Percentiles rank a stretch among this genome's conserved stretches.
phyloP scores from a whole-genome alignment of 257 asterid species.

The Scutellaria minor region DNA sequence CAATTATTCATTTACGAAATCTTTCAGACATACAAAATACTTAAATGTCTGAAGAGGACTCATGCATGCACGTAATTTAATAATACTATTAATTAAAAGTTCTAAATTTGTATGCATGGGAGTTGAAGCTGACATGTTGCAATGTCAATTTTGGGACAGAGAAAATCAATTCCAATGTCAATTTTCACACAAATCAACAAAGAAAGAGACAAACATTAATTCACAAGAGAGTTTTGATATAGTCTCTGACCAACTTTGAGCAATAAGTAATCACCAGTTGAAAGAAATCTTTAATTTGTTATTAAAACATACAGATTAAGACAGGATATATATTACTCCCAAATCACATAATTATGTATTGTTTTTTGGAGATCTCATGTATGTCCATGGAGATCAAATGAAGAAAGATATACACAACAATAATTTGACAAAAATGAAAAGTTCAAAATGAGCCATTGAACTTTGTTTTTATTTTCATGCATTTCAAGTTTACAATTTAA shows the following conservation, averaged over 20 bases:
- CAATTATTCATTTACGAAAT: no score
- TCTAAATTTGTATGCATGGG: no score
- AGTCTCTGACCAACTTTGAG: slow-evolving; percentile 8
- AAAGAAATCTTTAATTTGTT: neutral
- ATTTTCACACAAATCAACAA: neutral
- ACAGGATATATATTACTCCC: neutral
- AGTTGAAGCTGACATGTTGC: neutral
- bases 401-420: slow-evolving; percentile 10
- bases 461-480: no score
- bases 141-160: neutral
- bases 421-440: slow-evolving; percentile 9
- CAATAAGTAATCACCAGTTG: slow-evolving; percentile 5
- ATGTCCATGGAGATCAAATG: neutral
- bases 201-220: slow-evolving; percentile 5
- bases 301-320: neutral
- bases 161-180: neutral
- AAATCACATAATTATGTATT: neutral
- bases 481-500: no score
- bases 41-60: no score
- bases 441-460: neutral
- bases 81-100: no score
- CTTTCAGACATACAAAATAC: no score
- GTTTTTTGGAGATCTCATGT: neutral
- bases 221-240: neutral
- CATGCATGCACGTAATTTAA: no score